These are phyloP conservation scores for Euphorbia schlechtendalii DNA, from an alignment of 441 rosid genomes.

Conservation along the genomic window DNA sequence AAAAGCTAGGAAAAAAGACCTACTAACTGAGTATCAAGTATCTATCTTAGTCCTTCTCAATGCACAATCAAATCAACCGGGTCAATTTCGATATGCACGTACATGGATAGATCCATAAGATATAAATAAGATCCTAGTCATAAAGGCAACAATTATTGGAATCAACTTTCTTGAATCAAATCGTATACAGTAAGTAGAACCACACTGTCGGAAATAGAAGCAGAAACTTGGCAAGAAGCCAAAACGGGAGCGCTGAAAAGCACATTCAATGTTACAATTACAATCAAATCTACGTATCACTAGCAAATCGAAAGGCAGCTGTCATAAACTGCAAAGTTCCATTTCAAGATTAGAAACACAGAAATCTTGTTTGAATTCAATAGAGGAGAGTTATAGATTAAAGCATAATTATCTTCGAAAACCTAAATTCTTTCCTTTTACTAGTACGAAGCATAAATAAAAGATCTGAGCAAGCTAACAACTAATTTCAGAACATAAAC, in stretches of 20 bases:
- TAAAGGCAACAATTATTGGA: neutral
- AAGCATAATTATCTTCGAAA: neutral
- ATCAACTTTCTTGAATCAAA: neutral
- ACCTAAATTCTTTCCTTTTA: neutral
- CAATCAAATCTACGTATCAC: neutral
- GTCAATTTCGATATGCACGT: neutral
- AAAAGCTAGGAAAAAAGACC: neutral
- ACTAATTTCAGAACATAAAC: neutral
- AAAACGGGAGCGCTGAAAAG: neutral
- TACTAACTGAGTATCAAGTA: neutral
- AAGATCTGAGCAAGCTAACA: neutral
- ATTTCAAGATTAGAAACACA: neutral
- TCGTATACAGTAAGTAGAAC: neutral
- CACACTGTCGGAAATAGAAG: neutral
- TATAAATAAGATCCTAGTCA: neutral
- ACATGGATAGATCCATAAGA: neutral
- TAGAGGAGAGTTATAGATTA: neutral
- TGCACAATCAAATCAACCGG: neutral
- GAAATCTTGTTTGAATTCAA: neutral
- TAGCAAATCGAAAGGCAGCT: neutral
- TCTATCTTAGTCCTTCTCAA: constrained; percentile 5
- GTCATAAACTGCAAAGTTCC: neutral
- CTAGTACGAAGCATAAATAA: neutral
- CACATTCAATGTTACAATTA: constrained; percentile 3
- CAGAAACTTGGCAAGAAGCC: neutral